Evolutionary conservation across 371 early-diverging fungal genomes (phyloP).

Genomic region (Mortierella sp.): DNA sequence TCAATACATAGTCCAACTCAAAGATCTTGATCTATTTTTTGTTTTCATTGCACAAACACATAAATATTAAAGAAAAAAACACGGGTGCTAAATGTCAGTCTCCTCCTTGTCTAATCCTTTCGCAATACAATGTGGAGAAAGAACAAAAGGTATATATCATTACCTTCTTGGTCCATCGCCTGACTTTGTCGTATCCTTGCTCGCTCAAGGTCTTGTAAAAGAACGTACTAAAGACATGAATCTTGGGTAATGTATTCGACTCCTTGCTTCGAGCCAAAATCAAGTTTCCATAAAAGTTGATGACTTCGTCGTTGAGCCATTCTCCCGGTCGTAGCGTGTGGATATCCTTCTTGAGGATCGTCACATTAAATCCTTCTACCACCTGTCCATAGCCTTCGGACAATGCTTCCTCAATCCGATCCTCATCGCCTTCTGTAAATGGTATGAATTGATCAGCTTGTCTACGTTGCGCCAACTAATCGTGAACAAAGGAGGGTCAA

Average conservation of each 20-base stretch:
- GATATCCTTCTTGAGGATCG: conserved; percentile 72
- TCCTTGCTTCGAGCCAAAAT: conserved; percentile 72
- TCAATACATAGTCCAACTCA: conserved; percentile 78
- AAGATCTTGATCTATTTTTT: conserved; percentile 77
- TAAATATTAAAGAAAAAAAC: neutral
- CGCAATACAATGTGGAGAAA: no score
- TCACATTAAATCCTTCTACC: conserved; percentile 70
- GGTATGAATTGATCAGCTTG: conserved; percentile 35
- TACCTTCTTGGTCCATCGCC: conserved; percentile 87
- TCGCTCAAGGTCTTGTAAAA: conserved; percentile 83
- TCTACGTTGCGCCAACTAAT: conserved; percentile 24
- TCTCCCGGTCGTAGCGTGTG: conserved; percentile 74
- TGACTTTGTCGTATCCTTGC: conserved; percentile 79
- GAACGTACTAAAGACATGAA: conserved; percentile 91
- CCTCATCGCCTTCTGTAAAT: conserved; percentile 55
- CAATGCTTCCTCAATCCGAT: conserved; percentile 50
- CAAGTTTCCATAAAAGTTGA: conserved; percentile 90
- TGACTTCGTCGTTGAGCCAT: conserved; percentile 96
- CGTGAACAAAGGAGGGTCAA: neutral
- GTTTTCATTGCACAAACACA: neutral
- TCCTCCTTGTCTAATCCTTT: no score
- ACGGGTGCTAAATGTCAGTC: no score
- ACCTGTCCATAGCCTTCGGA: conserved; percentile 49
- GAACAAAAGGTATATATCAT: no score
- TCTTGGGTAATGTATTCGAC: conserved; percentile 58